Evolutionary conservation across 116 monocot species (phyloP).

Genomic region (Zostera marina): DNA sequence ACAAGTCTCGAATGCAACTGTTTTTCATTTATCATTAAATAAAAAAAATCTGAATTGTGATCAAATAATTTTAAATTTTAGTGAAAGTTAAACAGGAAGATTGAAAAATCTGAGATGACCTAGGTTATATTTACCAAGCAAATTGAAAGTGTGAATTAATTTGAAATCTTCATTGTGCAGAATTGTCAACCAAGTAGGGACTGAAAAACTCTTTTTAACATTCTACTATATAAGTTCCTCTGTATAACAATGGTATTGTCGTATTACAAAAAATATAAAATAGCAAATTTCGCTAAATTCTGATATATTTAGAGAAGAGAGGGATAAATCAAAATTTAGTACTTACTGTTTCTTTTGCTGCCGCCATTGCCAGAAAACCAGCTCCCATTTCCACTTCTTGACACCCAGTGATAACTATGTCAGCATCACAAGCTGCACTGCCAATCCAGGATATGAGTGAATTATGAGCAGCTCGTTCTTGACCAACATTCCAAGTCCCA

Average conservation of each 20-base stretch:
- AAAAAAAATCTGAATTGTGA: too few relatives aligned
- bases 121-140: too few relatives aligned
- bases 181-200: too few relatives aligned
- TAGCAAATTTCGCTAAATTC: background rate
- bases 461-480: slow-evolving; percentile 58
- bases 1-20: too few relatives aligned
- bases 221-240: background rate
- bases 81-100: too few relatives aligned
- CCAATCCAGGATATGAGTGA: slow-evolving; percentile 51
- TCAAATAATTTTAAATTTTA: too few relatives aligned
- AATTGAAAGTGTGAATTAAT: too few relatives aligned
- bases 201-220: too few relatives aligned
- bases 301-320: background rate
- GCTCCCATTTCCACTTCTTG: slow-evolving; percentile 89
- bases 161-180: too few relatives aligned
- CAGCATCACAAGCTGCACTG: slow-evolving; percentile 33
- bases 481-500: slow-evolving; percentile 84
- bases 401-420: slow-evolving; percentile 52
- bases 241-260: background rate
- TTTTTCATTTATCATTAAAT: too few relatives aligned
- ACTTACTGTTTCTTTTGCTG: slow-evolving; percentile 73
- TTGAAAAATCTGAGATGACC: too few relatives aligned
- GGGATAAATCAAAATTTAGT: background rate
- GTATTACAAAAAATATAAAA: background rate
- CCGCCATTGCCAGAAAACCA: slow-evolving; percentile 72